Evolutionary conservation across 768 basidiomycete species (phyloP).

Genomic region (Tubosaeta sp.): DNA sequence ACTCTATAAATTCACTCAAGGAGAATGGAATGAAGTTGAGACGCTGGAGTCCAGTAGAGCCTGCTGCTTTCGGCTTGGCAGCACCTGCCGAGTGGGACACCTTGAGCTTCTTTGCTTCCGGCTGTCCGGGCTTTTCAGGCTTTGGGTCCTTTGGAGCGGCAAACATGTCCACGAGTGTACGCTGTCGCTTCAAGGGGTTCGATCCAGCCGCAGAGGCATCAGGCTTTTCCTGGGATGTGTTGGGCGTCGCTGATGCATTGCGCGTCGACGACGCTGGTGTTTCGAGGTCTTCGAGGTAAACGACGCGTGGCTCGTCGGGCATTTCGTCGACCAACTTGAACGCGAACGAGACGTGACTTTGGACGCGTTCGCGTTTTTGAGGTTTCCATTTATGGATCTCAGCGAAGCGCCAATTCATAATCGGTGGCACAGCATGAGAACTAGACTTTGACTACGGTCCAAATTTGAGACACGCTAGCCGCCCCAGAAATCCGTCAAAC

Average conservation of each 20-base stretch:
- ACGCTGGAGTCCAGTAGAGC: conserved; percentile 24
- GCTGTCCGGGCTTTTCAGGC: conserved; percentile 20
- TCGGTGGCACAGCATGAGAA: conserved; percentile 7
- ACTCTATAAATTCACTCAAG: conserved; percentile 45
- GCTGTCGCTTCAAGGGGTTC: conserved; percentile 48
- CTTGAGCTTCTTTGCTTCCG: conserved; percentile 47
- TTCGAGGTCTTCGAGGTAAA: conserved; percentile 48
- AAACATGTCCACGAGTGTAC: conserved; percentile 65
- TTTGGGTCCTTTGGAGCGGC: conserved; percentile 30
- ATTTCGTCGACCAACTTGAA: conserved; percentile 11
- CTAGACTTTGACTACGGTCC: not conserved
- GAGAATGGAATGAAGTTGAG: conserved; percentile 73
- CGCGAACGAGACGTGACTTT: conserved; percentile 9
- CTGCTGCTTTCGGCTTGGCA: conserved; percentile 4
- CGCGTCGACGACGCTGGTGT: conserved; percentile 7
- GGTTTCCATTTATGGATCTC: conserved; percentile 12
- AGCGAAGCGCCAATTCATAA: not conserved
- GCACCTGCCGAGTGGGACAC: conserved; percentile 23
- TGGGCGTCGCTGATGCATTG: conserved; percentile 14
- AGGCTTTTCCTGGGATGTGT: conserved; percentile 21
- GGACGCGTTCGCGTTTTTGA: conserved; percentile 11
- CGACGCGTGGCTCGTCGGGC: conserved; percentile 24
- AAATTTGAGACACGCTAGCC: not conserved
- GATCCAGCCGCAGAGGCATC: conserved; percentile 16
- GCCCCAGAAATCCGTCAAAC: conserved; percentile 39